Conservation (phyloP, 164 flowering plant species). For the Berberis thunbergii region DNA sequence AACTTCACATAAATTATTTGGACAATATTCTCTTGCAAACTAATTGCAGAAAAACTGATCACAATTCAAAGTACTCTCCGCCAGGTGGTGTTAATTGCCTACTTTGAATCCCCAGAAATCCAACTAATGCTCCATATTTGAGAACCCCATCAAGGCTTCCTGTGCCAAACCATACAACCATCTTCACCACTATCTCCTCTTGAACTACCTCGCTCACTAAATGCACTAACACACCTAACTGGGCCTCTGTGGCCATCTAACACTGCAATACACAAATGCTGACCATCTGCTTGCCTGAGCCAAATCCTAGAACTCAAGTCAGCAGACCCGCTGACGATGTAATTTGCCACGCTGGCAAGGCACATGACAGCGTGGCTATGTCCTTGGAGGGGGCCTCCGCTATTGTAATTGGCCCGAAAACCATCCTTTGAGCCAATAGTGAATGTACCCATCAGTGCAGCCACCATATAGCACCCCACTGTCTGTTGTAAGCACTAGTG, state of each 20-base stretch:
- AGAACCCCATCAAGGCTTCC: conserved; percentile 46
- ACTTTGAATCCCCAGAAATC: neutral
- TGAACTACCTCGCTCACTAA: neutral
- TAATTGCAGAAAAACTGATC: neutral
- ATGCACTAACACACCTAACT: conserved; percentile 26
- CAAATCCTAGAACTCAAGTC: conserved; percentile 40
- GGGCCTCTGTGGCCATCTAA: conserved; percentile 49
- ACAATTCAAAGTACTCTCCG: conserved; percentile 1
- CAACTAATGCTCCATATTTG: conserved; percentile 30
- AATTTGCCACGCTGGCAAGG: conserved; percentile 24
- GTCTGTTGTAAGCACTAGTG: conserved; percentile 26
- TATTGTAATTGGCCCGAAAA: conserved; percentile 41
- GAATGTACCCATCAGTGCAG: conserved; percentile 45
- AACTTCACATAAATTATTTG: too few relatives aligned
- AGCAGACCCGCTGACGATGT: conserved; percentile 40
- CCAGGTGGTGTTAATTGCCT: neutral
- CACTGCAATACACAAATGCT: conserved; percentile 30
- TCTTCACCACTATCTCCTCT: conserved; percentile 15
- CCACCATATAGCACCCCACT: conserved; percentile 38
- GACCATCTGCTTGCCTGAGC: conserved; percentile 27
- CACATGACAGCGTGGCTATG: conserved; percentile 52
- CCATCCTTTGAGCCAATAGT: conserved; percentile 43
- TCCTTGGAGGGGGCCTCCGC: conserved; percentile 42
- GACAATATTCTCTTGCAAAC: too few relatives aligned
- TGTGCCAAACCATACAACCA: conserved; percentile 31